Evolutionary conservation across 176 grass and related monocot genomes (phyloP), one percentile per base, ranked within the genome.

Genomic region (Metroxylon sagu): DNA sequence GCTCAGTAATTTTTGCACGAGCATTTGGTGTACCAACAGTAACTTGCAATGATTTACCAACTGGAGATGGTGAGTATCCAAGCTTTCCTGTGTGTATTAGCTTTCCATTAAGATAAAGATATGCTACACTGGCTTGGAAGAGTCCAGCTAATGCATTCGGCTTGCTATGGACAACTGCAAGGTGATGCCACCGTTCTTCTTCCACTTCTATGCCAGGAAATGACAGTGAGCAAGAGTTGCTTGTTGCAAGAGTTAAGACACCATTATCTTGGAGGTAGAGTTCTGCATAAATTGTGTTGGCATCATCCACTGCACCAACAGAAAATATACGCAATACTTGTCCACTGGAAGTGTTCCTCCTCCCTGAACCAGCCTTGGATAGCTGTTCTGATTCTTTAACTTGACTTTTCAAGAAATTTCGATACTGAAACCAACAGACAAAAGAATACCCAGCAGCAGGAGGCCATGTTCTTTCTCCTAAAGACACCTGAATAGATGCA

Each of bases 381-480:
- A 55, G 26, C 83, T 90, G 81, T 68, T 93, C 82, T 54, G 70
- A 55, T 71, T 98, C 94, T 84, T 85, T 98, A 4, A 67, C 50
- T 77, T 79, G 87, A 48, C 48, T 74, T 79, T 82, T 93, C 61
- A 83, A 86, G 26, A 95, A 85, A 55, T 93, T 85, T 19, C 61
- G 79, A 62, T 89, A 92, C 64, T 98, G 94, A 77, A 98, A 98
- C 94, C 94, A 98, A 69, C 94, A 89, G 68, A 98, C 85, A 48
- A 98, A 93, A 56, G 94, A 89, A 76, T 98, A 98, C 19, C 94
- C 94, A 65, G 94, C 91, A 77, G 89, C 85, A 76, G 94, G 88
- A 4, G 94, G 94, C 94, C 94, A 98, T 68, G 94, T 93, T 73
- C 94, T 90, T 77, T 98, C 94, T 80, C 94, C 94, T 85, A 98